Evolutionary conservation across 495 filamentous ascomycete species (phyloP).

Genomic region (Tuber melanosporum): DNA sequence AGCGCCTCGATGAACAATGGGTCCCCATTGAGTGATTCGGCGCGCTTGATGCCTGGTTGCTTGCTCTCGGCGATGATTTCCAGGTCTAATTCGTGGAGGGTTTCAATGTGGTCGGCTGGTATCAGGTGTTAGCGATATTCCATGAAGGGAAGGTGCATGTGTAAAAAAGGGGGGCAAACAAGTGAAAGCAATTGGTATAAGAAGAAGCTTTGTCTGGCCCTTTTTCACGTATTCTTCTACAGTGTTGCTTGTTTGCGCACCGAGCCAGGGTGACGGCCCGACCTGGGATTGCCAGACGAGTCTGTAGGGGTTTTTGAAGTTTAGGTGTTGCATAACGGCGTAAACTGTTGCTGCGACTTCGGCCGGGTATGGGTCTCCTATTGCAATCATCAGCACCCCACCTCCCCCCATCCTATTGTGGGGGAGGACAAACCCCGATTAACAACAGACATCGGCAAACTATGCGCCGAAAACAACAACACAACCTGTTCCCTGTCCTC

Average conservation of each 20-base stretch:
- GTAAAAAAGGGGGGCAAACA: slow-evolving; percentile 40
- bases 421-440: slow-evolving; percentile 22
- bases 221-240: slow-evolving; percentile 84
- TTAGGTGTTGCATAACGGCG: slow-evolving; percentile 86
- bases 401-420: slow-evolving; percentile 39
- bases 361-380: slow-evolving; percentile 89
- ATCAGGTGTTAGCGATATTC: neutral
- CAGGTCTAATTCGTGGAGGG: slow-evolving; percentile 86
- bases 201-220: slow-evolving; percentile 79
- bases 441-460: slow-evolving; percentile 87
- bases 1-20: slow-evolving; percentile 86
- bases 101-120: slow-evolving; percentile 86
- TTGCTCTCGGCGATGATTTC: slow-evolving; percentile 91
- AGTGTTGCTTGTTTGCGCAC: slow-evolving; percentile 82
- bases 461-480: slow-evolving; percentile 89
- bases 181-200: slow-evolving; percentile 96
- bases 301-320: slow-evolving; percentile 80
- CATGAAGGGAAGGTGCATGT: neutral
- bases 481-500: slow-evolving; percentile 72
- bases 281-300: slow-evolving; percentile 98
- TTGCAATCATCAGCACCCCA: slow-evolving; percentile 50
- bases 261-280: slow-evolving; percentile 89
- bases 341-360: slow-evolving; percentile 97
- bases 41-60: slow-evolving; percentile 73
- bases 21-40: slow-evolving; percentile 87